Base-by-base conservation (phyloP, 2,329 filamentous ascomycete genomes). In the Macroventuria anomochaeta region DNA sequence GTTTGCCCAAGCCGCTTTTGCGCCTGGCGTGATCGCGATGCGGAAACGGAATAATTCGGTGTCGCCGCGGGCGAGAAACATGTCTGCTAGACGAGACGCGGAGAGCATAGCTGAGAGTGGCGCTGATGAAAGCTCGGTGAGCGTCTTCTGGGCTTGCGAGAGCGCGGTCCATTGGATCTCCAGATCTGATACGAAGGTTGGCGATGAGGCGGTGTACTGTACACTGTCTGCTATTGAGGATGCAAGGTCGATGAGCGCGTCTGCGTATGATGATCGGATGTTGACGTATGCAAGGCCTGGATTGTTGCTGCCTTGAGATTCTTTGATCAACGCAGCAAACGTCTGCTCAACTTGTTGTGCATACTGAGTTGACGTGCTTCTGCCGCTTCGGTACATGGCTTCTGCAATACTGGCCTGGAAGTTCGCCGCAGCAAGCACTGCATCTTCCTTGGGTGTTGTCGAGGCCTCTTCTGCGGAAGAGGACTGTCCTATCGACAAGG, bases 351-450 rank as follows among this genome's bases (percentile, higher is more conserved):
- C 59, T 2, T 75, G 66, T 23, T 65, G 63, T n/a, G 81, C 75
- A 69, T 87, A 87, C n/a, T 80, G 81, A 32, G 76, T 68, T 17
- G 81, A 64, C 34, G 83, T 79, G 46, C 81, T 80, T 42, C 76
- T 71, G 29, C 77, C 77, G 42, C 73, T 76, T 31, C 81, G 80
- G 66, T 84, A 88, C 42, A 83, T 78, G 1, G 83, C 77, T 57
- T 87, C 84, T 8, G 82, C 79, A 38, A 87, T 69, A 4, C 81
- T 80, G 39, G 80, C 79, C 13, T 81, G 72, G 68, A 88, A 87
- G 41, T 78, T 82, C 7, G 85, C 85, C 21, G 78, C 76, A 4
- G 81, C 80, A 20, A 88, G 75, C 3, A 77, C 73, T 17, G 82
- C 78, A 63, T 87, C 83, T 36, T 81, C 74, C 34, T 78, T 73